These are phyloP conservation scores for Grosmannia huntii DNA, from an alignment of 2,329 filamentous ascomycete genomes.

Conservation along the genomic window DNA sequence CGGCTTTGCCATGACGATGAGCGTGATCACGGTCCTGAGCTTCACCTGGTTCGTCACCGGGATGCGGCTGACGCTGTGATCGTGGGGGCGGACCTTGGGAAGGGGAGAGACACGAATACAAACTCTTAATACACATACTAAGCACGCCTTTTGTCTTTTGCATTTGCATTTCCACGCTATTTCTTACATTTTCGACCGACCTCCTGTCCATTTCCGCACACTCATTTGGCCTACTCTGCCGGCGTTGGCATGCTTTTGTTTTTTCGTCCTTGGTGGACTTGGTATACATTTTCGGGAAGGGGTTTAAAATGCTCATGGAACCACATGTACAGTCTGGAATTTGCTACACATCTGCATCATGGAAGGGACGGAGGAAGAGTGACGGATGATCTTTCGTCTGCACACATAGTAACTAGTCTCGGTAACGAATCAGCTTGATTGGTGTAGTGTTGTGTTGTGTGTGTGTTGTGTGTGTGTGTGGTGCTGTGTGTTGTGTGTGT, in stretches of 20 bases:
- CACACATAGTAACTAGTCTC: too few relatives aligned
- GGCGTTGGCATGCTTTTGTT: background rate
- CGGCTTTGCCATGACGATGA: slow-evolving; percentile 39
- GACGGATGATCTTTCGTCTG: too few relatives aligned
- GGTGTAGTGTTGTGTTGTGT: too few relatives aligned
- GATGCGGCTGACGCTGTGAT: slow-evolving; percentile 15
- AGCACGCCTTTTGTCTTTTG: too few relatives aligned
- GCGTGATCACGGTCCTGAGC: slow-evolving; percentile 40
- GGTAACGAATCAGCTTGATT: too few relatives aligned
- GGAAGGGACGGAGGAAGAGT: too few relatives aligned
- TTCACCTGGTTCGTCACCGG: slow-evolving; percentile 54
- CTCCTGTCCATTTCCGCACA: background rate
- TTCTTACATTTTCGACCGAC: too few relatives aligned
- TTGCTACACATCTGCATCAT: too few relatives aligned
- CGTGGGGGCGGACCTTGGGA: too few relatives aligned
- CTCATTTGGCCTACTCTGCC: background rate
- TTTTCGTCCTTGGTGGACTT: background rate
- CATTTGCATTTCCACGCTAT: too few relatives aligned
- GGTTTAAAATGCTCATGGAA: background rate
- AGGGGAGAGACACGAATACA: background rate
- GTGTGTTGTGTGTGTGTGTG: background rate
- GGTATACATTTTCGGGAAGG: background rate
- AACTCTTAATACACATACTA: background rate
- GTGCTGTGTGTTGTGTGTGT: background rate
- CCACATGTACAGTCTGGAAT: too few relatives aligned